phyloP scores from a whole-genome alignment of 2,329 filamentous ascomycete species.

The Phialophora tarda region DNA sequence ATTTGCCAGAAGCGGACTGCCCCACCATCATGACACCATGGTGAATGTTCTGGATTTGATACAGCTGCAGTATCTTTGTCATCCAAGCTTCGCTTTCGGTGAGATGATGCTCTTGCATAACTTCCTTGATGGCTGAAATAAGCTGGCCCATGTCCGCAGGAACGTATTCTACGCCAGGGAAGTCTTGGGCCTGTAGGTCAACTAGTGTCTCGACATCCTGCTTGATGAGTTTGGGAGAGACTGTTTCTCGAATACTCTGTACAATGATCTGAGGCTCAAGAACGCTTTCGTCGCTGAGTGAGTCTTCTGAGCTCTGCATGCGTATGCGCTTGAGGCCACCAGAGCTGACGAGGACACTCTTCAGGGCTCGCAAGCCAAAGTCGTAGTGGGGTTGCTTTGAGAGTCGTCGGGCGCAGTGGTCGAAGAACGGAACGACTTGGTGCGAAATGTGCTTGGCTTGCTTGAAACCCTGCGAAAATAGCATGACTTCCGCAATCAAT shows the following conservation, averaged over 20 bases:
- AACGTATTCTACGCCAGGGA: conserved; percentile 91
- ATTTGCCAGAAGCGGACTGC: conserved; percentile 96
- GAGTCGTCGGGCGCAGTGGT: conserved; percentile 77
- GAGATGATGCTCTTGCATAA: conserved; percentile 83
- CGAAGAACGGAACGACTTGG: conserved; percentile 98
- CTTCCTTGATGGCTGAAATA: conserved; percentile 77
- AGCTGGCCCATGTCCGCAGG: conserved; percentile 83
- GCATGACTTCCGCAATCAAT: conserved; percentile 98
- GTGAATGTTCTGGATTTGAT: conserved; percentile 96
- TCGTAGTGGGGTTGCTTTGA: conserved; percentile 99
- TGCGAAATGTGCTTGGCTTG: conserved; percentile 93
- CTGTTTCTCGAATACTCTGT: conserved; percentile 96
- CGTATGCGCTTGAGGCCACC: conserved; percentile 91
- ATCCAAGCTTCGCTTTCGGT: conserved; percentile 95
- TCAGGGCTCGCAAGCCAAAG: conserved; percentile 94
- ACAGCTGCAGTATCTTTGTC: conserved; percentile 94
- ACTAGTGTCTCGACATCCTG: conserved; percentile 89
- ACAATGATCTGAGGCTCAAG: conserved; percentile 98
- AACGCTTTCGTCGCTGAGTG: conserved; percentile 63
- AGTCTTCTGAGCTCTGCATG: conserved; percentile 63
- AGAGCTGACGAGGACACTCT: conserved; percentile 97
- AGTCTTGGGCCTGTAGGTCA: conserved; percentile 79
- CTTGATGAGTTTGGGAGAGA: conserved; percentile 94
- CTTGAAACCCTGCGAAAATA: conserved; percentile 98
- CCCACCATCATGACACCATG: conserved; percentile 99